Percentiles rank a stretch among this genome's conserved stretches.
Evolutionary conservation across 2,329 filamentous ascomycete species (phyloP).

Genomic region (Mariannaea sp.): DNA sequence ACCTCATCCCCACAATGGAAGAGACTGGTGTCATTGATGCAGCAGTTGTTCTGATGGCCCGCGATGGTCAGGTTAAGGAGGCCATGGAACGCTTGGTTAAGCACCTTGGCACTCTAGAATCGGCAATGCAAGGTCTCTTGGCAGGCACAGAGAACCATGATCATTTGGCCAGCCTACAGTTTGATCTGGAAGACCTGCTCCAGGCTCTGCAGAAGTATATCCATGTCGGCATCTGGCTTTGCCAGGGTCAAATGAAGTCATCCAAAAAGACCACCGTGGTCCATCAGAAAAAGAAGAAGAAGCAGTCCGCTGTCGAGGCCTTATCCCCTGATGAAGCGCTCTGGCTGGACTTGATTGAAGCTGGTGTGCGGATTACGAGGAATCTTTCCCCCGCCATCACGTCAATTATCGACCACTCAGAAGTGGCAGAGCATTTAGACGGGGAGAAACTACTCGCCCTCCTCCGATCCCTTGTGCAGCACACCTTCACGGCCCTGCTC

Average conservation of each 20-base stretch:
- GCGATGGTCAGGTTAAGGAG: constrained; percentile 80
- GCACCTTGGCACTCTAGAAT: constrained; percentile 80
- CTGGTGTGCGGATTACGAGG: constrained; percentile 66
- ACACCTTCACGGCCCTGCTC: constrained; percentile 86
- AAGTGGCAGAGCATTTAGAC: constrained; percentile 49
- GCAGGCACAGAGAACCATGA: constrained; percentile 63
- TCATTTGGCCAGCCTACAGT: constrained; percentile 55
- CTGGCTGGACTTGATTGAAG: constrained; percentile 66
- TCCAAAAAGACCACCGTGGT: constrained; percentile 51
- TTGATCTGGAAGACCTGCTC: constrained; percentile 74
- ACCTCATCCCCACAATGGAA: constrained; percentile 86
- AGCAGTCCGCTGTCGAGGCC: constrained; percentile 47
- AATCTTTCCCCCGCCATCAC: constrained; percentile 63
- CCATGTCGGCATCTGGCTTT: constrained; percentile 94
- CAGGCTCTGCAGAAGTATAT: constrained; percentile 85
- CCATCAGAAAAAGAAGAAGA: constrained; percentile 55
- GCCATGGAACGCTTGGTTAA: constrained; percentile 85
- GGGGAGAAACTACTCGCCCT: constrained; percentile 66
- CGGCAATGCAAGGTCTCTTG: constrained; percentile 75
- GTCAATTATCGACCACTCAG: constrained; percentile 36
- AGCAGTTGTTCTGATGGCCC: constrained; percentile 86
- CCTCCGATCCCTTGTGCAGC: constrained; percentile 81
- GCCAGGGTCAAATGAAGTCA: constrained; percentile 79
- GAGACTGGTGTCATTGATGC: constrained; percentile 89
- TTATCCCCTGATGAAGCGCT: constrained; percentile 60